A percentile compares a stretch with the other conserved stretches of the same genome.
phyloP scores from a whole-genome alignment of 2,329 filamentous ascomycete genomes.

The Thyridium curvatum region DNA sequence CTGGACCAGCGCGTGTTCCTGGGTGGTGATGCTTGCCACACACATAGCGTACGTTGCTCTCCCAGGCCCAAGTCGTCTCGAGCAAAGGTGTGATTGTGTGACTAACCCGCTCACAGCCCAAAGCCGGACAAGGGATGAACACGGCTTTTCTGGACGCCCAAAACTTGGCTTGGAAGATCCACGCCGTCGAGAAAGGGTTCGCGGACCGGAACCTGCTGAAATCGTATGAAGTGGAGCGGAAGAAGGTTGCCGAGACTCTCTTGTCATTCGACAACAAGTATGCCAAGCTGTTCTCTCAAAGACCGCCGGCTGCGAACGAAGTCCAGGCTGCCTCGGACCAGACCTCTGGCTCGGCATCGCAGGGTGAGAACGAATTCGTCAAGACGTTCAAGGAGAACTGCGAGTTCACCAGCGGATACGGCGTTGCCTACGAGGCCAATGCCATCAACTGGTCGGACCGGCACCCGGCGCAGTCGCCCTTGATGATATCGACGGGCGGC shows the following conservation, averaged over 20 bases:
- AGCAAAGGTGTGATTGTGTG: constrained; percentile 45
- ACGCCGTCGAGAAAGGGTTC: constrained; percentile 79
- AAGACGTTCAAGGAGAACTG: constrained; percentile 86
- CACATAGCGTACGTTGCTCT: constrained; percentile 44
- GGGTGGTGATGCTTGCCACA: constrained; percentile 73
- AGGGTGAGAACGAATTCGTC: constrained; percentile 72
- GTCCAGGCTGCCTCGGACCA: constrained; percentile 57
- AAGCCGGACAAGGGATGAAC: constrained; percentile 77
- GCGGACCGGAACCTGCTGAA: constrained; percentile 68
- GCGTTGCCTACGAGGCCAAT: constrained; percentile 79
- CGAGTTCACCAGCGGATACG: constrained; percentile 89
- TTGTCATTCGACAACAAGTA: constrained; percentile 85
- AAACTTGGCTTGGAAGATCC: constrained; percentile 95
- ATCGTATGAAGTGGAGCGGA: constrained; percentile 84
- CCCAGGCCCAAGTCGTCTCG: constrained; percentile 15
- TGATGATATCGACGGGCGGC: constrained; percentile 61
- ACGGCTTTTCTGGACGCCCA: constrained; percentile 74
- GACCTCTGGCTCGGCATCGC: constrained; percentile 14
- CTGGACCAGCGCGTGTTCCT: constrained; percentile 66
- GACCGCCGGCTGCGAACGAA: constrained; percentile 65
- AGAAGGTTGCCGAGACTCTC: constrained; percentile 75
- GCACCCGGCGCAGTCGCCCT: constrained; percentile 64
- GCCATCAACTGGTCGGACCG: constrained; percentile 73
- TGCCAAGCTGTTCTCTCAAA: constrained; percentile 80
- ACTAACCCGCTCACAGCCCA: constrained; percentile 48